Base-by-base conservation (phyloP, 2,329 filamentous ascomycete species). In the Colletotrichum neosansevieriae region DNA sequence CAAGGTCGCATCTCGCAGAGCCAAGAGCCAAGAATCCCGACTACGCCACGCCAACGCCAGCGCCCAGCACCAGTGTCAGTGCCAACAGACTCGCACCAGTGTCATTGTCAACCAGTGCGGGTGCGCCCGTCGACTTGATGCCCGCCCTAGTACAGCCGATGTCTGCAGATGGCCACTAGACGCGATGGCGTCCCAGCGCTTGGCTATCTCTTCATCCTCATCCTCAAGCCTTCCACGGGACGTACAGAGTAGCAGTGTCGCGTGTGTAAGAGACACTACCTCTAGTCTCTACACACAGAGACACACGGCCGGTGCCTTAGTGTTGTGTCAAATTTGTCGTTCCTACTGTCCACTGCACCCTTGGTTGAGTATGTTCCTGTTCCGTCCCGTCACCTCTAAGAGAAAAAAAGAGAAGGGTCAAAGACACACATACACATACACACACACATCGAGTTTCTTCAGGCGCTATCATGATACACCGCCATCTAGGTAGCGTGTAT, bases 131-230 rank as follows among this genome's bases (percentile, higher is more conserved):
- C 47, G 54, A 65, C 65, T 7, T 49, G 38, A 65, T 59, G 53
- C 61, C 65, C 60, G 60, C 34, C 60, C 65, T 58, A 58, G 59
- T 54, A 59, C 61, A 49, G 54, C 65, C 65, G 60, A 50, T 24
- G 15, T 42, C 54, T 38, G 61, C 47, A 64, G 65, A 68, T 68
- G n/a, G 60, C 47, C 60, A 56, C 65, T 68, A 68, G 6, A 64
- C 60, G 61, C 61, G 58, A 51, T 60, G 58, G 58, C 58, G 58
- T 51, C 51, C 50, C 58, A 38, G 38, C 44, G 50, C 17, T 6
- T 53, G 50, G 29, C 17, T 44, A 15, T 44, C 17, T 44, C 12
- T n/a, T n/a, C n/a, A n/a, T n/a, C n/a, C 32, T 32, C 29, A 9
- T 13, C 24, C 3, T n/a, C 6, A 29, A 29, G 24, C 24, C 29